A percentile compares a stretch with the other conserved stretches of the same genome.
Evolutionary conservation across 306 rosid species (phyloP).

Genomic region (Echinosophora koreensis): DNA sequence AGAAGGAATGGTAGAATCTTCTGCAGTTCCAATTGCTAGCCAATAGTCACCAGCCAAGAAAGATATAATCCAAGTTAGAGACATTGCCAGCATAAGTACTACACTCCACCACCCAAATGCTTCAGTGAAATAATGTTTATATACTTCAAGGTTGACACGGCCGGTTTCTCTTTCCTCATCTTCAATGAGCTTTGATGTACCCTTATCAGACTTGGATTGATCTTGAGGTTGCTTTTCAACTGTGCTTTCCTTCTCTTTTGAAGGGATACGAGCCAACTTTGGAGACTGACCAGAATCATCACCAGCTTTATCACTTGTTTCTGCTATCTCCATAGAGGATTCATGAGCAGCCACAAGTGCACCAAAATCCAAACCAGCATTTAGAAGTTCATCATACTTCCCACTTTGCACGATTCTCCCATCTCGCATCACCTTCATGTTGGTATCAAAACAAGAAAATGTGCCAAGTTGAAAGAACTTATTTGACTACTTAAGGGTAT

Average conservation of each 20-base stretch:
- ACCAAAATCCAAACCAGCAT: conserved; percentile 75
- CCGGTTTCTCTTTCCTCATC: conserved; percentile 90
- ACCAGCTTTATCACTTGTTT: conserved; percentile 42
- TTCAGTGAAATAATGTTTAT: conserved; percentile 80
- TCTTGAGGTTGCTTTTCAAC: conserved; percentile 52
- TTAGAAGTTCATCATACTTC: conserved; percentile 67
- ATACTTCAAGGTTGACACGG: conserved; percentile 61
- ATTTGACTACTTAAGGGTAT: conserved; percentile 35
- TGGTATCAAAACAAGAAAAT: neutral
- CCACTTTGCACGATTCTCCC: conserved; percentile 84
- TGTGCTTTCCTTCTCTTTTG: conserved; percentile 53
- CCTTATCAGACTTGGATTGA: conserved; percentile 56
- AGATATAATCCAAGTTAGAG: conserved; percentile 60
- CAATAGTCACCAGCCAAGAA: conserved; percentile 79
- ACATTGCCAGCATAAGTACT: conserved; percentile 55
- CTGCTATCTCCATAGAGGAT: conserved; percentile 81
- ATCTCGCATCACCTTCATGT: conserved; percentile 79
- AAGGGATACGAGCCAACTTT: conserved; percentile 49
- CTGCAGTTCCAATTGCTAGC: conserved; percentile 80
- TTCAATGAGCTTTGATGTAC: conserved; percentile 75
- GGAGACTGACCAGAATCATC: conserved; percentile 51
- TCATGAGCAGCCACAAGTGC: conserved; percentile 92
- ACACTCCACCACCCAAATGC: conserved; percentile 91
- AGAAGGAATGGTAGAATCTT: conserved; percentile 52
- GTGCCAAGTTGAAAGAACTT: conserved; percentile 37